phyloP scores from a whole-genome alignment of 2,329 filamentous ascomycete genomes.

The Rutstroemia sp. region DNA sequence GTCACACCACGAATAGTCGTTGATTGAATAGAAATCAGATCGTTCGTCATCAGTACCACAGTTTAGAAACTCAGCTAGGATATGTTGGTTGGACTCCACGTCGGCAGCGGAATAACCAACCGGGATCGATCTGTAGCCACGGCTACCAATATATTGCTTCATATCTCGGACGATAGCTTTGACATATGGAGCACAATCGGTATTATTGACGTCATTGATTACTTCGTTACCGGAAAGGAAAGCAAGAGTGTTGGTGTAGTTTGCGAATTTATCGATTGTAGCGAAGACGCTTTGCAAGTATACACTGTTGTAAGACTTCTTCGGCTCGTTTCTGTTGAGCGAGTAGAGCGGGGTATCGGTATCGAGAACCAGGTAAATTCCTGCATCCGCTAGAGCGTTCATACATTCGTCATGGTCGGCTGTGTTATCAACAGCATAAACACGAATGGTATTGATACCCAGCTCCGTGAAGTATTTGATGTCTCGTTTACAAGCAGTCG shows the following conservation, averaged over 20 bases:
- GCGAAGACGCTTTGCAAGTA: constrained; percentile 68
- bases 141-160: constrained; percentile 43
- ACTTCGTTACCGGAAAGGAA: constrained; percentile 56
- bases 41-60: constrained; percentile 60
- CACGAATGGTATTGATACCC: constrained; percentile 64
- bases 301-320: constrained; percentile 57
- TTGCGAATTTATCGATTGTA: constrained; percentile 59
- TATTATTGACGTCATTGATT: constrained; percentile 46
- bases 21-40: constrained; percentile 60
- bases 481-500: constrained; percentile 53
- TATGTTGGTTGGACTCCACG: constrained; percentile 58
- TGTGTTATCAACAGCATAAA: constrained; percentile 68
- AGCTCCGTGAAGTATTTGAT: constrained; percentile 60
- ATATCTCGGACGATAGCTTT: constrained; percentile 53
- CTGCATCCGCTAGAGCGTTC: constrained; percentile 56
- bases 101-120: constrained; percentile 58
- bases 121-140: constrained; percentile 43
- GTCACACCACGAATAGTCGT: constrained; percentile 62
- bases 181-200: constrained; percentile 45
- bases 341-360: constrained; percentile 66
- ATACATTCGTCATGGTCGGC: constrained; percentile 63
- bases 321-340: constrained; percentile 53
- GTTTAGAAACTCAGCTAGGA: constrained; percentile 68
- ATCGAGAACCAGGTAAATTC: constrained; percentile 67
- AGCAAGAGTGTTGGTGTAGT: constrained; percentile 61